Evolutionary conservation across 768 basidiomycete species (phyloP).

Genomic region (Fomitopsis pulvina): DNA sequence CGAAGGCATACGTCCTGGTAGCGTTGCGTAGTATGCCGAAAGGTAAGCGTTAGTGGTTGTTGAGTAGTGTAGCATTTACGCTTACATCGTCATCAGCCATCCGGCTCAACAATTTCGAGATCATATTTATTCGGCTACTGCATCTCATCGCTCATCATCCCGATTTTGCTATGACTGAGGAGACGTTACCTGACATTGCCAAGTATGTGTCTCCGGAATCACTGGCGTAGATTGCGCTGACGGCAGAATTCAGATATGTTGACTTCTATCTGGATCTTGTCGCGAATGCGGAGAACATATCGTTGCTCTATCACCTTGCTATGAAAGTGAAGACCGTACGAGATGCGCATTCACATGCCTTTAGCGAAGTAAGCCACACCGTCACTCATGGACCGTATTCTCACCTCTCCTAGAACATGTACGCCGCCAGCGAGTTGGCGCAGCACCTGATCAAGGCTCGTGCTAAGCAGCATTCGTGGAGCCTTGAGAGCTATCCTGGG

Average conservation of each 20-base stretch:
- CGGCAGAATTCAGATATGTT: conserved; percentile 59
- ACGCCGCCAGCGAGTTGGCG: conserved; percentile 80
- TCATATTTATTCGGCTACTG: conserved; percentile 79
- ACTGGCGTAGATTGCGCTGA: conserved; percentile 2
- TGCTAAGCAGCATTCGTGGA: conserved; percentile 64
- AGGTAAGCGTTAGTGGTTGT: conserved; percentile 25
- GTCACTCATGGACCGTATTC: background rate
- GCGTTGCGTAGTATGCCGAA: conserved; percentile 40
- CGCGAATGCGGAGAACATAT: conserved; percentile 73
- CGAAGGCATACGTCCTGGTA: conserved; percentile 47
- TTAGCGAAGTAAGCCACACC: conserved; percentile 53
- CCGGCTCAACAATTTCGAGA: conserved; percentile 65
- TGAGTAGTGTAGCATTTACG: background rate
- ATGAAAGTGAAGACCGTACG: conserved; percentile 81
- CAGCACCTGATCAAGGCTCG: conserved; percentile 77
- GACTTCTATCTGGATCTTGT: conserved; percentile 82
- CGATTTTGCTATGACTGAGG: conserved; percentile 67
- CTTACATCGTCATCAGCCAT: conserved; percentile 30
- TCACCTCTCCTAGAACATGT: conserved; percentile 59
- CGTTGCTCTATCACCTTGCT: conserved; percentile 78
- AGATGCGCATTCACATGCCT: conserved; percentile 61
- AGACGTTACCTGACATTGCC: conserved; percentile 70
- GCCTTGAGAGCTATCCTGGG: conserved; percentile 71
- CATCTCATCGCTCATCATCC: conserved; percentile 92
- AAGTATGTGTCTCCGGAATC: conserved; percentile 45